These are phyloP conservation scores for Microsporum audouinii DNA, from an alignment of 2,329 filamentous ascomycete species.

Conservation along the genomic window DNA sequence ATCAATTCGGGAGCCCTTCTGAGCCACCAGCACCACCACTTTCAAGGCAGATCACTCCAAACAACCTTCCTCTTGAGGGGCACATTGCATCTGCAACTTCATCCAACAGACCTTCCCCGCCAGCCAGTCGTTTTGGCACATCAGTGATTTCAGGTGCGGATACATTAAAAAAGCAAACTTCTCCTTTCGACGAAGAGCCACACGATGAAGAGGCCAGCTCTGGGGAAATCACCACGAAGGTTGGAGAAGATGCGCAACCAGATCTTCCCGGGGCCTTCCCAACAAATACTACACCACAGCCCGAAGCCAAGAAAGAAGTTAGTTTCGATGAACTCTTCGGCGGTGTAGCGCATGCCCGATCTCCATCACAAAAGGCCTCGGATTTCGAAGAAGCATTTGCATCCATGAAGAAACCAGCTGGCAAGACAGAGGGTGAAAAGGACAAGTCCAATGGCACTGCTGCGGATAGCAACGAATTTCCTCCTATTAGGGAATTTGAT, in stretches of 20 bases:
- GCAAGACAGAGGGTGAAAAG: constrained; percentile 26
- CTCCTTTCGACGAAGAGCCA: constrained; percentile 23
- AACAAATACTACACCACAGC: constrained; percentile 7
- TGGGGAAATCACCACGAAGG: not conserved
- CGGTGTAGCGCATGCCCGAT: constrained; percentile 33
- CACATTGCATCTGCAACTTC: constrained; percentile 52
- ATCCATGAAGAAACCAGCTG: constrained; percentile 37
- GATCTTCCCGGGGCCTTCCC: constrained; percentile 41
- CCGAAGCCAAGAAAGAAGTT: constrained; percentile 24
- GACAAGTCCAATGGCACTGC: constrained; percentile 22
- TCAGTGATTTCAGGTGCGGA: constrained; percentile 28
- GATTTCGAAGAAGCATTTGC: constrained; percentile 40
- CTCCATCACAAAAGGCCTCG: constrained; percentile 36
- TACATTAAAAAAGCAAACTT: constrained; percentile 13
- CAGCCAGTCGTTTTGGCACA: constrained; percentile 51
- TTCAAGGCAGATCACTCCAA: constrained; percentile 66
- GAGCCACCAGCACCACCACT: constrained; percentile 53
- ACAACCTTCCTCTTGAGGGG: constrained; percentile 59
- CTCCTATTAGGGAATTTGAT: constrained; percentile 81
- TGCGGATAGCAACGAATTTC: constrained; percentile 60
- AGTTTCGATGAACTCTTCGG: constrained; percentile 39
- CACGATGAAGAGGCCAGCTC: constrained; percentile 2
- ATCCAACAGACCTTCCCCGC: constrained; percentile 65
- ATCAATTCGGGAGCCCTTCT: constrained; percentile 19
- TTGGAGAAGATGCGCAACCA: not conserved